These are phyloP conservation scores for Suillus weaverae DNA, from an alignment of 768 basidiomycete genomes.

Conservation along the genomic window DNA sequence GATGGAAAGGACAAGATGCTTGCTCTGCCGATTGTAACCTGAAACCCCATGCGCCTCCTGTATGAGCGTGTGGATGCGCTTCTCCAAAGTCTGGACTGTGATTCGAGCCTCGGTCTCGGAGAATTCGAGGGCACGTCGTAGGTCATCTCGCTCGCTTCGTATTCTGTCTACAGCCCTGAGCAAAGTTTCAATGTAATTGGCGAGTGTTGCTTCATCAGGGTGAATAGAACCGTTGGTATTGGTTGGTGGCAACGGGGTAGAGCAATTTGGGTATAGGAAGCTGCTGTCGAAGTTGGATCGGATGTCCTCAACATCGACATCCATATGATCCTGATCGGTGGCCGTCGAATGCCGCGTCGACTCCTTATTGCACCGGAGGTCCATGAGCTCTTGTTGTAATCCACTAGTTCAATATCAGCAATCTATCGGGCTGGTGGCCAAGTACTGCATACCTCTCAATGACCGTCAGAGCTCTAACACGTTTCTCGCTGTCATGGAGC, in stretches of 20 bases:
- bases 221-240: slow-evolving; percentile 3
- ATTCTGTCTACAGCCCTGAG: slow-evolving; percentile 65
- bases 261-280: slow-evolving; percentile 1
- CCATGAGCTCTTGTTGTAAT: slow-evolving; percentile 23
- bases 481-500: slow-evolving; percentile 22
- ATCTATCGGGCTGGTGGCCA: slow-evolving; percentile 2
- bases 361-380: not conserved
- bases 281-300: slow-evolving; percentile 6
- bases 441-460: slow-evolving; percentile 27
- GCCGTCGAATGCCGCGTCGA: not conserved
- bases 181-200: slow-evolving; percentile 53
- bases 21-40: slow-evolving; percentile 17
- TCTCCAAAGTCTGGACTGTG: slow-evolving; percentile 57
- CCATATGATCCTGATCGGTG: slow-evolving; percentile 4
- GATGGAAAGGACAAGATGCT: slow-evolving; percentile 34
- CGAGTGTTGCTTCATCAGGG: slow-evolving; percentile 25
- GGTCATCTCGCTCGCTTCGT: slow-evolving; percentile 61
- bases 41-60: slow-evolving; percentile 15
- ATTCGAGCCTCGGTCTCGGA: slow-evolving; percentile 67
- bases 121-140: slow-evolving; percentile 66
- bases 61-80: slow-evolving; percentile 41
- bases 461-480: slow-evolving; percentile 25
- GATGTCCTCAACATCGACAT: slow-evolving; percentile 3
- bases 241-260: slow-evolving; percentile 4
- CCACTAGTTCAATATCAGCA: slow-evolving; percentile 14